These are phyloP conservation scores for Pichia inconspicua DNA, from an alignment of 1,139 yeast genomes.

Conservation along the genomic window DNA sequence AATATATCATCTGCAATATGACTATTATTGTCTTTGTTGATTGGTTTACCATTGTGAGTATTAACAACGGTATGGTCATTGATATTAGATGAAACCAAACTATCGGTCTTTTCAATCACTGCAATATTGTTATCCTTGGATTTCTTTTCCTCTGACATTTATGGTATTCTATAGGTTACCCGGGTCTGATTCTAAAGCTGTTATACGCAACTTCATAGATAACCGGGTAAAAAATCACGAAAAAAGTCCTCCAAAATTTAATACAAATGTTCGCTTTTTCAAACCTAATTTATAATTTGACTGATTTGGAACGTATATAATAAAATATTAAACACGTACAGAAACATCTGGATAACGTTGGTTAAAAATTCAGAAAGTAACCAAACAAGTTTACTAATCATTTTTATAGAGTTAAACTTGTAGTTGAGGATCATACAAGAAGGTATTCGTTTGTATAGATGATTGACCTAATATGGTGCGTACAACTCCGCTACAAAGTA, in stretches of 20 bases:
- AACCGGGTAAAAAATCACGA: conserved; percentile 7
- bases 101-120: not conserved
- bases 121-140: not conserved
- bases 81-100: not conserved
- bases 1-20: not conserved
- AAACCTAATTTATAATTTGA: too few relatives aligned
- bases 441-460: too few relatives aligned
- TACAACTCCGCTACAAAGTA: too few relatives aligned
- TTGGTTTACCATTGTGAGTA: not conserved
- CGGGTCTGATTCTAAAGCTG: not conserved
- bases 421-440: too few relatives aligned
- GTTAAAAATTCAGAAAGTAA: too few relatives aligned
- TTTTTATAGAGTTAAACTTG: too few relatives aligned
- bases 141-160: not conserved
- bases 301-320: too few relatives aligned
- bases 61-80: not conserved
- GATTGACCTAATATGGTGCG: too few relatives aligned
- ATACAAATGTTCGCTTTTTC: too few relatives aligned
- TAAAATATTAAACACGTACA: too few relatives aligned
- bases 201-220: not conserved
- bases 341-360: too few relatives aligned
- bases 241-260: not conserved
- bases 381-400: too few relatives aligned
- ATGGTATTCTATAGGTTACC: not conserved
- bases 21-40: not conserved